Evolutionary conservation across 2,329 filamentous ascomycete genomes (phyloP).

Genomic region (Xylaria sp.): DNA sequence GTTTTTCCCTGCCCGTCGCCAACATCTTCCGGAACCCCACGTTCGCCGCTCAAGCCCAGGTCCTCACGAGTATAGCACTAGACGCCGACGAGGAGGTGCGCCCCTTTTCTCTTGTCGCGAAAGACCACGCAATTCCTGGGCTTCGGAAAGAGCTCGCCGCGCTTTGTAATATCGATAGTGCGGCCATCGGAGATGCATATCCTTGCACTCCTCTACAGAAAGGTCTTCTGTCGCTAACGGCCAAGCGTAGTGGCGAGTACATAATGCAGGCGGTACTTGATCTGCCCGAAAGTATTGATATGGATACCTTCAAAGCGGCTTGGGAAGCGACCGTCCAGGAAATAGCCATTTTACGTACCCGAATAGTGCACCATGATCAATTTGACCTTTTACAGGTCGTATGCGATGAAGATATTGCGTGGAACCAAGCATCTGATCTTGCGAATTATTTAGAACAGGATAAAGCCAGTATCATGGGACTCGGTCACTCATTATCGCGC

Average conservation of each 20-base stretch:
- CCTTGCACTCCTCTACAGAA: conserved; percentile 13
- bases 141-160: conserved; percentile 10
- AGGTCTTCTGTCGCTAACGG: conserved; percentile 10
- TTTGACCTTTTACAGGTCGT: conserved; percentile 8
- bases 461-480: conserved; percentile 4
- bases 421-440: conserved; percentile 2
- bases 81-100: neutral
- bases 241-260: conserved; percentile 8
- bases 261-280: conserved; percentile 11
- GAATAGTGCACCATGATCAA: conserved; percentile 8
- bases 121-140: conserved; percentile 1
- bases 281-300: neutral
- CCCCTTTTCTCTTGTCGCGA: conserved; percentile 1
- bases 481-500: conserved; percentile 2
- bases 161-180: neutral
- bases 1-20: conserved; percentile 4
- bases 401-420: neutral
- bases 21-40: conserved; percentile 7
- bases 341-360: conserved; percentile 8
- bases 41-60: conserved; percentile 6
- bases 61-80: neutral
- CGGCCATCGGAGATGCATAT: conserved; percentile 5
- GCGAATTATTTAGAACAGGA: conserved; percentile 1
- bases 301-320: neutral
- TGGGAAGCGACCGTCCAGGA: conserved; percentile 4